A percentile compares a stretch with the other conserved stretches of the same genome.
Evolutionary conservation across 2,329 filamentous ascomycete species (phyloP).

Genomic region (Xylaria sp.): DNA sequence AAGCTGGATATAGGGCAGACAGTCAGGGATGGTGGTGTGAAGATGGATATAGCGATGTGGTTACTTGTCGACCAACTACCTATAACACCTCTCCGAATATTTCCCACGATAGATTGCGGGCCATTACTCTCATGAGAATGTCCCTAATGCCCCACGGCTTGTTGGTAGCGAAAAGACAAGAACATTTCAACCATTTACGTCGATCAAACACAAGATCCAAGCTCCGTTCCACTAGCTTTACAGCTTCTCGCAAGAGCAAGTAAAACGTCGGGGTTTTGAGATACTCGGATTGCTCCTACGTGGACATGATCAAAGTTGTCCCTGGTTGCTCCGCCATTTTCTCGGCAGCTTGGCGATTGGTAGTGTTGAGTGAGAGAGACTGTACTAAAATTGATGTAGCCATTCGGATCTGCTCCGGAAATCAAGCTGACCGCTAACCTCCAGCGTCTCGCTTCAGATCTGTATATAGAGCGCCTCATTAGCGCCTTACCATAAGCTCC

Average conservation of each 20-base stretch:
- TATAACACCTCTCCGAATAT: slow-evolving; percentile 7
- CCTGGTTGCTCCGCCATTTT: background rate
- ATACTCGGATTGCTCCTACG: background rate
- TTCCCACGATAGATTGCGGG: slow-evolving; percentile 23
- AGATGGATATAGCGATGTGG: slow-evolving; percentile 24
- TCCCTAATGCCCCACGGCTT: slow-evolving; percentile 26
- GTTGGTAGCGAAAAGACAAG: slow-evolving; percentile 18
- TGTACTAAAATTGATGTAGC: background rate
- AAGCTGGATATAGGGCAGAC: slow-evolving; percentile 22
- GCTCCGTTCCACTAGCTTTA: background rate
- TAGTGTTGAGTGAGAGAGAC: too few species aligned
- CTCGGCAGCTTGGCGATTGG: background rate
- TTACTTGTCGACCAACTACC: slow-evolving; percentile 15
- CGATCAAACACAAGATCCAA: background rate
- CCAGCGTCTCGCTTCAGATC: too few species aligned
- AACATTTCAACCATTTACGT: background rate
- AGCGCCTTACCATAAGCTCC: too few species aligned
- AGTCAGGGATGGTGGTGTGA: slow-evolving; percentile 13
- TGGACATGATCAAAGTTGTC: background rate
- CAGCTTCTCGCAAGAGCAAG: background rate
- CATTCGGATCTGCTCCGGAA: too few species aligned
- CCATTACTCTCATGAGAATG: slow-evolving; percentile 14
- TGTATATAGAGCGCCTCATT: too few species aligned
- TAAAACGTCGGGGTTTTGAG: background rate
- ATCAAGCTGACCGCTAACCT: too few species aligned